Evolutionary conservation across 257 asterid genomes (phyloP), one percentile per base, ranked within the genome.

Genomic region (Eustoma russellianum): DNA sequence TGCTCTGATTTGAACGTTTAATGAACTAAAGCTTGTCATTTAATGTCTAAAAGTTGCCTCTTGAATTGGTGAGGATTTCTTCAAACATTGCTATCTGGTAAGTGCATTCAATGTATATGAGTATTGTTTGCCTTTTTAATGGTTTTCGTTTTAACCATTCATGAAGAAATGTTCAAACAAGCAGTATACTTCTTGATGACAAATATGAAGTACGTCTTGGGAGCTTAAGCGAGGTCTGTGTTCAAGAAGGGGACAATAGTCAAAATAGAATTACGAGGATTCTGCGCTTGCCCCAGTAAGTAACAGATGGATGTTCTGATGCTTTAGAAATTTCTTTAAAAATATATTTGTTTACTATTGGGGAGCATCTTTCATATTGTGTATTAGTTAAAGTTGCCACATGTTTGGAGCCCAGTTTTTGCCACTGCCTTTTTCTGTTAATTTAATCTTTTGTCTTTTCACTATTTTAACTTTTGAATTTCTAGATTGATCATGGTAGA

Each of bases 141-240:
- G 60, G 43, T 45, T 44, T 40, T 52, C 15, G 19, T 46, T 52
- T 41, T 49, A 52, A 64, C 53, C 17, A 38, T 59, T 47, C 54
- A 24, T 64, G 44, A 75, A 88, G 97, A 77, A 95, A 88, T 73
- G 67, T 88, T 56, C 95, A 82, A 85, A 85, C 95, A 41, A 82
- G 95, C 72, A 88, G 94, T 68, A 74, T 87, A 75, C 93, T 87
- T 66, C 96, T 87, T 52, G 96, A 87, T 35, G 94, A 87, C 62
- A 85, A 85, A 67, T 88, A 63, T 41, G 95, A 88, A 77, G 95
- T 88, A 48, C 74, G 97, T 50, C 66, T 88, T 38, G 97, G 95
- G 64, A 88, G 95, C 65, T 72, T 88, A 63, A 80, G 90, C 41
- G 74, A 75, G 46, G 88, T 75, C 51, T 82, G 86, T 68, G 79